Conservation (phyloP, 805 yeast species). For the Myxozyma neglecta region DNA sequence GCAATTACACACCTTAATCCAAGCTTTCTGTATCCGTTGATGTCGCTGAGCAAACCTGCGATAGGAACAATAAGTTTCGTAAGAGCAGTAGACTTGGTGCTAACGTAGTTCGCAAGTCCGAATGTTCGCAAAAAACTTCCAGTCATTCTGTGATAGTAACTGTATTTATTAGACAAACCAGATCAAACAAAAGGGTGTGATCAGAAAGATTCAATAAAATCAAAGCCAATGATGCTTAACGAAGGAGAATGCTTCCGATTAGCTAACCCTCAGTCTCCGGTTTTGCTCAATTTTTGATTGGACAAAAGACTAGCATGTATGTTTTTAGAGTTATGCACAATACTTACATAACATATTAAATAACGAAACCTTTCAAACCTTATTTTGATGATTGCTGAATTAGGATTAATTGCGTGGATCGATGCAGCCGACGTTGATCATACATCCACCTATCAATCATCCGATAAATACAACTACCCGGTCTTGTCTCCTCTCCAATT, state of each 20-base stretch:
- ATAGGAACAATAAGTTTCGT: conserved; percentile 76
- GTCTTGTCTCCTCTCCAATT: neutral
- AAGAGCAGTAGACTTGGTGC: conserved; percentile 60
- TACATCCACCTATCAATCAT: no score
- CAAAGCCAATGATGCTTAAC: neutral
- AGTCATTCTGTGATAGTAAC: conserved; percentile 14
- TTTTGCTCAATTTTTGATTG: conserved; percentile 1
- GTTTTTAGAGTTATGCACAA: no score
- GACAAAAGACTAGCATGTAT: neutral
- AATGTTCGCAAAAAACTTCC: conserved; percentile 27
- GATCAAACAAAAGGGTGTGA: neutral
- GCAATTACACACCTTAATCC: conserved; percentile 58
- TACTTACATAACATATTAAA: no score
- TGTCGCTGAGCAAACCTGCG: conserved; percentile 68
- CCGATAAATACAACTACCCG: neutral
- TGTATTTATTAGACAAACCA: neutral
- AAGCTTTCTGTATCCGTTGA: conserved; percentile 90
- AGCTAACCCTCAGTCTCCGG: neutral
- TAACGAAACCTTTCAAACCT: no score
- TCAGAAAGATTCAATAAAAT: neutral
- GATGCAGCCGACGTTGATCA: no score
- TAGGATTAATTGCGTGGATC: no score
- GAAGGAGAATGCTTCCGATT: conserved; percentile 1
- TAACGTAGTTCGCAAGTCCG: conserved; percentile 20
- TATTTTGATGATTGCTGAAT: no score